Evolutionary conservation across 2,329 filamentous ascomycete species (phyloP).

Genomic region (Dothideomycetes sp.): DNA sequence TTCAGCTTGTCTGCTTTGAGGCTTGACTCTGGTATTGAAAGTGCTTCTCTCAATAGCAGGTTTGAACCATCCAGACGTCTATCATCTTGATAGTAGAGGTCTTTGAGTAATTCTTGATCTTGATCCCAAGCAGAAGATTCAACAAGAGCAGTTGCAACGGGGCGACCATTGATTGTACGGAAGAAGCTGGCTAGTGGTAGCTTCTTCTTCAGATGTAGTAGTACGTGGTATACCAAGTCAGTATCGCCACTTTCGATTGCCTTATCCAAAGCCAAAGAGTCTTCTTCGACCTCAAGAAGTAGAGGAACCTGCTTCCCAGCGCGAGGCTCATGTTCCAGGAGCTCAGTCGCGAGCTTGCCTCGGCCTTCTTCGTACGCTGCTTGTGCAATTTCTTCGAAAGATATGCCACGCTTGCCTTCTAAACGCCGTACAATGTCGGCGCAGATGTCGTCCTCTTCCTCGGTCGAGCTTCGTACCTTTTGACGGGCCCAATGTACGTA

Average conservation of each 20-base stretch:
- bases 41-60: conserved; percentile 74
- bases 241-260: conserved; percentile 93
- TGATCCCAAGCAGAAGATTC: conserved; percentile 73
- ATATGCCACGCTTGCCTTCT: conserved; percentile 80
- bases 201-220: conserved; percentile 81
- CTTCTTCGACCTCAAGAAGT: conserved; percentile 88
- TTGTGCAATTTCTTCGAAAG: conserved; percentile 86
- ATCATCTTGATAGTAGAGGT: conserved; percentile 96
- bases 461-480: conserved; percentile 76
- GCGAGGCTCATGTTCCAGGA: conserved; percentile 86
- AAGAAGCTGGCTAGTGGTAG: conserved; percentile 87
- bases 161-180: conserved; percentile 74
- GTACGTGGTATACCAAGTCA: conserved; percentile 80
- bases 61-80: conserved; percentile 78
- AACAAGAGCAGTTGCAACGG: conserved; percentile 77
- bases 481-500: conserved; percentile 96
- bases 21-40: conserved; percentile 58
- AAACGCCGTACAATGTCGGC: conserved; percentile 77
- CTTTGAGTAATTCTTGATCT: conserved; percentile 75
- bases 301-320: conserved; percentile 94
- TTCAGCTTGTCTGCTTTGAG: conserved; percentile 75
- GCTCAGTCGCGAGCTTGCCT: conserved; percentile 73
- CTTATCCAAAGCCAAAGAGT: conserved; percentile 89
- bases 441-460: conserved; percentile 82
- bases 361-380: conserved; percentile 92